Base-by-base conservation (phyloP, 768 basidiomycete genomes). In the Lyophyllum semitale region DNA sequence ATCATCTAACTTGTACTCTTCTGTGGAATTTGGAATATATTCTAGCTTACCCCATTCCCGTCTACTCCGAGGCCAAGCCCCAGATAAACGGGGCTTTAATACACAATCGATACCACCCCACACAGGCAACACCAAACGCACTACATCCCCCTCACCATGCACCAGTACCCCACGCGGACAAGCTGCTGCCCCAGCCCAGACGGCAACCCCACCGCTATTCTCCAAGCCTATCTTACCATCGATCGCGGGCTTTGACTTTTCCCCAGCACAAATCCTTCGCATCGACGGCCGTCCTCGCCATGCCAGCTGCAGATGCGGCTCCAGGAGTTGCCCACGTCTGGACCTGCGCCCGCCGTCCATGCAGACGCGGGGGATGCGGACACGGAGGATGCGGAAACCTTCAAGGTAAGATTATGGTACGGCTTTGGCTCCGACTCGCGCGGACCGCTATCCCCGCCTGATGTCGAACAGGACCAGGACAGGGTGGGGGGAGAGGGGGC, bases 331-430 rank as follows among this genome's bases (percentile, higher is more conserved):
- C 29, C 44, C 5, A 15, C n/a, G 9, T 29, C 44, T 29, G 27
- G n/a, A 8, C 15, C 5, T 17, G 5, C 25, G 4, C 2, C n/a
- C n/a, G n/a, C n/a, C 26, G 17, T 6, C n/a, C 27, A 29, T 45
- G 38, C 8, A 18, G 48, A 50, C 11, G 41, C 48, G 26, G 46
- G 47, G 13, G 58, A 54, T 8, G 71, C 70, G 30, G 77, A 76
- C 44, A 73, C 78, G 4, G 43, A 46, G 18, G 56, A 54, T 11
- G n/a, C n/a, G n/a, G n/a, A 76, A 45, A 73, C 79, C 11, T 82
- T 79, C 66, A 77, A 78, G 52, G 86, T 88, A 76, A 56, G 77
- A 88, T 61, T 87, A 76, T 53, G 87, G 8, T 88, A 72, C 62
- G 85, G 86, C 4, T 88, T 88, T 57, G 87, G 87, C 1, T 68